These are phyloP conservation scores for Annulohypoxylon maeteangense DNA, from an alignment of 495 filamentous ascomycete species.

Conservation along the genomic window DNA sequence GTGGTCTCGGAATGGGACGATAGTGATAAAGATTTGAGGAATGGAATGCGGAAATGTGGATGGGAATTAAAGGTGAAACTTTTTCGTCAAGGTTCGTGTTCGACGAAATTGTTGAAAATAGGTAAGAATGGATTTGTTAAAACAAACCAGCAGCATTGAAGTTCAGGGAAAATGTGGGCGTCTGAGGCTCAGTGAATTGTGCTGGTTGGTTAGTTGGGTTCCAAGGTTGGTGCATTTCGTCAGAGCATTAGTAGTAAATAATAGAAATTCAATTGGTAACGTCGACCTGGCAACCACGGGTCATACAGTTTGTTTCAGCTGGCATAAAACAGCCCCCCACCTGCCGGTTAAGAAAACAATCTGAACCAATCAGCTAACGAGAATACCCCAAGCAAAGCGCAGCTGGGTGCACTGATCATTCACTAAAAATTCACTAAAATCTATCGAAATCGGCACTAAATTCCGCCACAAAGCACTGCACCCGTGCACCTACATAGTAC, in stretches of 20 bases:
- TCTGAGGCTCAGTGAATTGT: constrained; percentile 34
- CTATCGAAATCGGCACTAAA: not conserved
- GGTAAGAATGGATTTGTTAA: constrained; percentile 22
- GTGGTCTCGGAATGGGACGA: constrained; percentile 13
- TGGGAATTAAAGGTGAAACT: constrained; percentile 38
- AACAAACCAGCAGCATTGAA: constrained; percentile 5
- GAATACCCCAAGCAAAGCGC: not conserved
- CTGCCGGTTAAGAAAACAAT: not conserved
- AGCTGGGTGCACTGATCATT: too few species aligned
- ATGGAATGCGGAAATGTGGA: constrained; percentile 34
- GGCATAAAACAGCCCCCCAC: constrained; percentile 22
- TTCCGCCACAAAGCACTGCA: not conserved
- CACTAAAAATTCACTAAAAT: constrained; percentile 2
- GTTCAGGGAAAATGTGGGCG: constrained; percentile 27
- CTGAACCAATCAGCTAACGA: constrained; percentile 5
- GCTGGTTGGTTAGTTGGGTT: constrained; percentile 41
- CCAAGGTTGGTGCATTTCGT: constrained; percentile 49
- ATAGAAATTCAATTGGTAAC: constrained; percentile 32
- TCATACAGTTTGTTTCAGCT: constrained; percentile 30
- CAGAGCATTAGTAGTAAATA: constrained; percentile 41
- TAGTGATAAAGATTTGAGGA: not conserved
- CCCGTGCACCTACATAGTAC: too few species aligned
- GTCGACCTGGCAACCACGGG: constrained; percentile 46
- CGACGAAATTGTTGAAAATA: constrained; percentile 22
- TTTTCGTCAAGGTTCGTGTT: constrained; percentile 34